Percentiles rank a stretch among this genome's conserved stretches.
These are phyloP conservation scores for Volutella citrinella DNA, from an alignment of 2,329 filamentous ascomycete genomes.

Conservation along the genomic window DNA sequence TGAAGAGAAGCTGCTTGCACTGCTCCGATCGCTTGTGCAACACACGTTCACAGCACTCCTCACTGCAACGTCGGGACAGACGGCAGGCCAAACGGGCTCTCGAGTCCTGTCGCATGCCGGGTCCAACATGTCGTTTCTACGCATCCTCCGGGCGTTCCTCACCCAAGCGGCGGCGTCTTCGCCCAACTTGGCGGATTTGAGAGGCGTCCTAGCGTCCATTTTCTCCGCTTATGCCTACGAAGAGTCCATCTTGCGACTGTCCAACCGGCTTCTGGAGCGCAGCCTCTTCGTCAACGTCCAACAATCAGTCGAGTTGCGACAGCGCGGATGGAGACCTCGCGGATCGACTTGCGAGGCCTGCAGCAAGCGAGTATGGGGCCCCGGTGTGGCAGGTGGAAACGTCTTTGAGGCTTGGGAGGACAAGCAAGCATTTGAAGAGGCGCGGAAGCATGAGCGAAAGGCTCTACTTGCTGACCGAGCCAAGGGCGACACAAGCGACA, in stretches of 20 bases:
- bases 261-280: constrained; percentile 82
- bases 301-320: constrained; percentile 69
- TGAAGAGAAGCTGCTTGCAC: constrained; percentile 58
- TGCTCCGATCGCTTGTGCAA: constrained; percentile 79
- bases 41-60: constrained; percentile 86
- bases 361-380: constrained; percentile 80
- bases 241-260: constrained; percentile 79
- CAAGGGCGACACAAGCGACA: constrained; percentile 33
- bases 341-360: constrained; percentile 89
- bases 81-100: constrained; percentile 29
- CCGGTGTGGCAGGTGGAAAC: constrained; percentile 67
- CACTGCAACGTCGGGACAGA: constrained; percentile 63
- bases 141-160: constrained; percentile 85
- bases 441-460: constrained; percentile 43
- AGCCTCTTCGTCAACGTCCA: constrained; percentile 84
- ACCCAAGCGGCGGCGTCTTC: constrained; percentile 76
- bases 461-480: constrained; percentile 33
- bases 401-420: constrained; percentile 83
- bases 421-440: constrained; percentile 47
- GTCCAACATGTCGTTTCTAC: constrained; percentile 76
- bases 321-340: constrained; percentile 84
- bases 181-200: constrained; percentile 82
- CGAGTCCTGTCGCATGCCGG: constrained; percentile 37
- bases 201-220: constrained; percentile 80
- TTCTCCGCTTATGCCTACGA: constrained; percentile 97